Evolutionary conservation across 1,284 basidiomycete genomes (phyloP).

Genomic region (Ganoderma meredithae): DNA sequence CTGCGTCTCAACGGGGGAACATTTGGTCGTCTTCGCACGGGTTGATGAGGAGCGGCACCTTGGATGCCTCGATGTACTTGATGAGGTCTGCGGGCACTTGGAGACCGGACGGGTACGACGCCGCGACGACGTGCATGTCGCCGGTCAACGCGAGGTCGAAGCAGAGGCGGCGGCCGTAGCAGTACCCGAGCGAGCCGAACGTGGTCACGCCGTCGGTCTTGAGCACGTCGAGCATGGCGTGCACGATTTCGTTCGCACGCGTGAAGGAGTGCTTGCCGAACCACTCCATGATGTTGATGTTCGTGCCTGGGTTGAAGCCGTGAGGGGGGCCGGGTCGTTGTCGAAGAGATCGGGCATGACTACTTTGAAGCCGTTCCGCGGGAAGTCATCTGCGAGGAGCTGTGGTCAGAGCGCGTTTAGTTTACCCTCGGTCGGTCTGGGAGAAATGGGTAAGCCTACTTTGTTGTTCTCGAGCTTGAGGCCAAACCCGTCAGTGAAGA

Average conservation of each 20-base stretch:
- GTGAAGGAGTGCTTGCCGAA: constrained; percentile 52
- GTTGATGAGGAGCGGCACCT: constrained; percentile 53
- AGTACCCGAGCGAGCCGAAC: constrained; percentile 71
- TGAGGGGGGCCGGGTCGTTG: constrained; percentile 47
- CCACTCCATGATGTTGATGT: constrained; percentile 59
- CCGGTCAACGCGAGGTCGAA: constrained; percentile 75
- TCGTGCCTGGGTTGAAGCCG: constrained; percentile 26
- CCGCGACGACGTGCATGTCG: constrained; percentile 57
- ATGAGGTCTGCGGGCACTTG: constrained; percentile 58
- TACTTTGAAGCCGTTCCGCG: constrained; percentile 58
- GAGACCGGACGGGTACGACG: constrained; percentile 76
- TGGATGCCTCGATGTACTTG: constrained; percentile 25
- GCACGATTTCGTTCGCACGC: constrained; percentile 55
- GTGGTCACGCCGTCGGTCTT: constrained; percentile 63
- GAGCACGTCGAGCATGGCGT: constrained; percentile 64
- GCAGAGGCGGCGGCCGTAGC: constrained; percentile 59
- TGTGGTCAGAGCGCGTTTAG: constrained; percentile 22
- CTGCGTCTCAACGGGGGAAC: constrained; percentile 45
- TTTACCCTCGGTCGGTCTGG: too few relatives aligned
- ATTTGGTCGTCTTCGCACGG: constrained; percentile 46
- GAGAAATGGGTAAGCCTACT: constrained; percentile 32
- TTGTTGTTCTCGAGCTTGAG: constrained; percentile 52
- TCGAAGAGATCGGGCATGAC: constrained; percentile 55
- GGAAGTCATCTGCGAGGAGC: constrained; percentile 61
- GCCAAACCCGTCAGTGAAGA: constrained; percentile 60